Base-by-base conservation (phyloP, 371 early-diverging fungal genomes). In the Dichotomocladium elegans region DNA sequence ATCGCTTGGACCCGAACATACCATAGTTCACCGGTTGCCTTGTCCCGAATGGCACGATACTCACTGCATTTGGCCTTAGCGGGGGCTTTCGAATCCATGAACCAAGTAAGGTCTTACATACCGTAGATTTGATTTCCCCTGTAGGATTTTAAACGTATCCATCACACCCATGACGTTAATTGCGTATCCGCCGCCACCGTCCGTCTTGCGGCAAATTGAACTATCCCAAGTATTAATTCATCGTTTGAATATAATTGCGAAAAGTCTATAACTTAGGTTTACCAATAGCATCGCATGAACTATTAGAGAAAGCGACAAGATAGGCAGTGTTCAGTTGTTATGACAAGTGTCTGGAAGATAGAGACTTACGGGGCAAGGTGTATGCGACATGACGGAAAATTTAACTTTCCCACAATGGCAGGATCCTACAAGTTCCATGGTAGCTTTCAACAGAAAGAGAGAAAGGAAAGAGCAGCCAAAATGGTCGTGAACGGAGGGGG, bases 261-360 rank as follows among this genome's bases (percentile, higher is more conserved):
- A 25, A 12, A n/a, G 14, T 29, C 19, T 40, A 24, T 34, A 4
- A 14, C 25, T 0, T 4, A n/a, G 21, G 21, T 19, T 63, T 62
- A 77, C 78, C 78, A 77, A 14, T 72, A 72, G 37, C 78, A 77
- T 7, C 51, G 61, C 68, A 72, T 66, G 56, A 66, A 77, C 70
- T 74, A 55, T 11, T 2, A 17, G 5, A 12, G 21, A 25, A 37
- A 22, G 7, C n/a, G n/a, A n/a, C n/a, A n/a, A n/a, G n/a, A n/a
- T n/a, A n/a, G n/a, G n/a, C n/a, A n/a, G n/a, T n/a, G n/a, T 30
- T 24, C 15, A 40, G 15, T 15, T 31, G 14, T 15, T 0, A 11
- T 33, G 15, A 19, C 21, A 30, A 47, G 24, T n/a, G 41, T 19
- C 51, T 25, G 12, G 11, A 3, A 29, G 3, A 10, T 14, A 10